These are phyloP conservation scores for Rhodosporidiobolus odoratus DNA, from an alignment of 768 basidiomycete species.

Conservation along the genomic window DNA sequence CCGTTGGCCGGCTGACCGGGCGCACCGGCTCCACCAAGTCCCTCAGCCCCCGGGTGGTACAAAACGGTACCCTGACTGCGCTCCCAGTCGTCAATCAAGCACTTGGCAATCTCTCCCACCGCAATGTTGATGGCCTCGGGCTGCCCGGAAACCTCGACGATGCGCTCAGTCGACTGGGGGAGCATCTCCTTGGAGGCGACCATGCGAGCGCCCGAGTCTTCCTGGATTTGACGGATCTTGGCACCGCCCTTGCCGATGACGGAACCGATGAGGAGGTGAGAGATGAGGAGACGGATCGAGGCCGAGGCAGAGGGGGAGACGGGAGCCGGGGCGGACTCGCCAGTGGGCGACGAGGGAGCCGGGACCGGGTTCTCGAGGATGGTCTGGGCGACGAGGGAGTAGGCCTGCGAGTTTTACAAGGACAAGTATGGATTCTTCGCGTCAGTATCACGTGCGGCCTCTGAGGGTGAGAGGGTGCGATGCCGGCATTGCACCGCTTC, in stretches of 20 bases:
- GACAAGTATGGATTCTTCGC: not conserved
- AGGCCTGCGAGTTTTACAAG: slow-evolving; percentile 58
- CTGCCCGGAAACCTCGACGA: slow-evolving; percentile 94
- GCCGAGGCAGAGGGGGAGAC: slow-evolving; percentile 54
- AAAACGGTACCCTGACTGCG: slow-evolving; percentile 86
- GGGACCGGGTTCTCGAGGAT: slow-evolving; percentile 58
- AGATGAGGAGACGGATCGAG: slow-evolving; percentile 92
- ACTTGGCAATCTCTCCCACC: slow-evolving; percentile 91
- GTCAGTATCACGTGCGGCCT: not conserved
- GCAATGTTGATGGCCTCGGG: slow-evolving; percentile 88
- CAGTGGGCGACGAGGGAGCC: slow-evolving; percentile 67
- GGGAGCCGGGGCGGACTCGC: slow-evolving; percentile 64
- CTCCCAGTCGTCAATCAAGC: slow-evolving; percentile 94
- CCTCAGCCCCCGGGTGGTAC: slow-evolving; percentile 84
- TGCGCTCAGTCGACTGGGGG: slow-evolving; percentile 96
- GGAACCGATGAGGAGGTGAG: slow-evolving; percentile 98
- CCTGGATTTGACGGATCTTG: slow-evolving; percentile 99
- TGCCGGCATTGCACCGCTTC: no score
- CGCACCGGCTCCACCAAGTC: slow-evolving; percentile 47
- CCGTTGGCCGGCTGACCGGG: slow-evolving; percentile 53
- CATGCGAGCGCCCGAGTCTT: slow-evolving; percentile 92
- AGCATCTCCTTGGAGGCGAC: slow-evolving; percentile 98
- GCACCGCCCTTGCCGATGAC: slow-evolving; percentile 83
- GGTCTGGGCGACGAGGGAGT: slow-evolving; percentile 81
- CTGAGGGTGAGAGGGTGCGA: no score